A percentile compares a stretch with the other conserved stretches of the same genome.
Conservation (phyloP, 768 basidiomycete species). For the Psilocybe cubensis region DNA sequence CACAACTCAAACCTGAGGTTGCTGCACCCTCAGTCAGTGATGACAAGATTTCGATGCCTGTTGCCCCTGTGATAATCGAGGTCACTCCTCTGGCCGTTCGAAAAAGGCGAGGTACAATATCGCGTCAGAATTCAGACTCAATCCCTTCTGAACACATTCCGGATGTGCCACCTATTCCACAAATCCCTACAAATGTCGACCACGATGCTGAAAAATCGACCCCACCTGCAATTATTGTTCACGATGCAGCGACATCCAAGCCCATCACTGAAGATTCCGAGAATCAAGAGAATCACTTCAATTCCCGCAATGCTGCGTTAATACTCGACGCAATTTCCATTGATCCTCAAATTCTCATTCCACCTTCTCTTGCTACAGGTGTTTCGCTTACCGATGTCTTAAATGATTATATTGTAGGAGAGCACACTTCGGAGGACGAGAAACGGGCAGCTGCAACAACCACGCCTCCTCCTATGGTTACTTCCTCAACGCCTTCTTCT, state of each 20-base stretch:
- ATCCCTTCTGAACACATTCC: background rate
- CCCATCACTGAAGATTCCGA: background rate
- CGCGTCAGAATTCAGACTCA: background rate
- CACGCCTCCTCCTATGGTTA: background rate
- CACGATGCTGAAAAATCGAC: background rate
- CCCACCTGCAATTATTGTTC: slow-evolving; percentile 9
- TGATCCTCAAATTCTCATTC: slow-evolving; percentile 6
- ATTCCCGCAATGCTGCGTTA: slow-evolving; percentile 5
- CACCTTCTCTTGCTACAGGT: slow-evolving; percentile 5
- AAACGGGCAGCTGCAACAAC: slow-evolving; percentile 12
- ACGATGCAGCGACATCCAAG: background rate
- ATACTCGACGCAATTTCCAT: slow-evolving; percentile 8
- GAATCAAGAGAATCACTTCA: background rate
- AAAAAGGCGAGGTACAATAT: slow-evolving; percentile 8
- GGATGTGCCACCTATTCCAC: background rate
- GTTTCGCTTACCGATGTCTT: slow-evolving; percentile 18
- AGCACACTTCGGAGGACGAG: background rate
- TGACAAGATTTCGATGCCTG: background rate
- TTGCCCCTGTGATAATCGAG: background rate
- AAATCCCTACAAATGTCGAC: background rate
- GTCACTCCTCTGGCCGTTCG: slow-evolving; percentile 14
- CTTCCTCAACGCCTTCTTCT: slow-evolving; percentile 15
- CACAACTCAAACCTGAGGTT: background rate
- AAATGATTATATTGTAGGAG: slow-evolving; percentile 15
- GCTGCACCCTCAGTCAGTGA: too few relatives aligned